Percentiles rank a stretch among this genome's conserved stretches.
These are phyloP conservation scores for Agapanthus africanus DNA, from an alignment of 106 monocot genomes.

Conservation along the genomic window DNA sequence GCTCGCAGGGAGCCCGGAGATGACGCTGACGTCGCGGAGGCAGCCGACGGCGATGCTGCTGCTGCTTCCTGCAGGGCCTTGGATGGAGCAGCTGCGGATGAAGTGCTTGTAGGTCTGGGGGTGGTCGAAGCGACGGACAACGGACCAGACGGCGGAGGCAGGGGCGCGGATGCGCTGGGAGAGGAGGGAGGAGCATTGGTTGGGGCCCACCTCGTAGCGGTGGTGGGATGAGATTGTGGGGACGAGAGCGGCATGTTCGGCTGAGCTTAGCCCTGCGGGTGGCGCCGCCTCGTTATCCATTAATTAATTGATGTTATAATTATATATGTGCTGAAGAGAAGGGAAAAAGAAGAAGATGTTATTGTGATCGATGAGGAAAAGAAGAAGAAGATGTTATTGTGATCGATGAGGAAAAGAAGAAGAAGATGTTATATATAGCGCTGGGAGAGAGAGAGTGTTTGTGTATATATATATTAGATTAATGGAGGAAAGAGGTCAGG, in stretches of 20 bases:
- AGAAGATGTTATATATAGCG: not conserved
- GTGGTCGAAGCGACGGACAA: constrained; percentile 55
- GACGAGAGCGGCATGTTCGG: constrained; percentile 26
- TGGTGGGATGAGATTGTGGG: constrained; percentile 40
- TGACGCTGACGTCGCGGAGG: constrained; percentile 74
- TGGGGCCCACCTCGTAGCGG: constrained; percentile 21
- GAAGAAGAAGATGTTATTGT: not conserved
- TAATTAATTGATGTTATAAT: no score
- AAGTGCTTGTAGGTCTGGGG: constrained; percentile 66
- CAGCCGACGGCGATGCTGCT: constrained; percentile 38
- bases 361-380: not conserved
- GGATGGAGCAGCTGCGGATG: constrained; percentile 55
- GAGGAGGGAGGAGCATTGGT: constrained; percentile 41
- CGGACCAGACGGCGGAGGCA: constrained; percentile 44
- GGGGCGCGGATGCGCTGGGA: constrained; percentile 32
- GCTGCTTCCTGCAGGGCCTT: constrained; percentile 21
- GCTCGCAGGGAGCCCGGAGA: constrained; percentile 77
- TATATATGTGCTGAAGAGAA: no score
- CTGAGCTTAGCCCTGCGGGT: constrained; percentile 30
- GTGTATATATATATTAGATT: no score
- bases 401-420: not conserved
- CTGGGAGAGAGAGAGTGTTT: not conserved
- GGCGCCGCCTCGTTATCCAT: no score
- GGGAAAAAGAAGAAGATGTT: no score
- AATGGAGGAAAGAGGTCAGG: no score